Percentiles rank a stretch among this genome's conserved stretches.
Conservation (phyloP, 2,329 filamentous ascomycete genomes). For the Botrytis deweyae region DNA sequence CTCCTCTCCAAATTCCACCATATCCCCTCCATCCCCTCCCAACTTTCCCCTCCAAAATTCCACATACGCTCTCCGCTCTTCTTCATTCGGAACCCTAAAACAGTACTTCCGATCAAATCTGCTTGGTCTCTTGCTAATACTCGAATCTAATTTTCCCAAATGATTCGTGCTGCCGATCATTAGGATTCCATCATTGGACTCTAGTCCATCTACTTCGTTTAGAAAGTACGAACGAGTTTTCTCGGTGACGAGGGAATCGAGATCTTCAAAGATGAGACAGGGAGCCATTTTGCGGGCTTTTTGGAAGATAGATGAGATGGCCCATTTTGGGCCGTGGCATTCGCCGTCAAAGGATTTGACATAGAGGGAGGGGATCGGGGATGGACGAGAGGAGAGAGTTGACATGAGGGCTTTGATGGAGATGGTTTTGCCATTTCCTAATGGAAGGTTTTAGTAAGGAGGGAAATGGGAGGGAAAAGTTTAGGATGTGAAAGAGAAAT, state of each 20-base stretch:
- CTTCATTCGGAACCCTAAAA: constrained; percentile 56
- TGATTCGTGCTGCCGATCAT: constrained; percentile 67
- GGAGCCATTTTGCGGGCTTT: constrained; percentile 63
- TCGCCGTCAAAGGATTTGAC: constrained; percentile 54
- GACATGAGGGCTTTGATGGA: constrained; percentile 71
- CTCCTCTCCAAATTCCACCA: constrained; percentile 58
- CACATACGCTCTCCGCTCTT: constrained; percentile 58
- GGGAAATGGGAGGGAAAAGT: too few relatives aligned
- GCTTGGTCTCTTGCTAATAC: constrained; percentile 63
- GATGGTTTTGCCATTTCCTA: constrained; percentile 69
- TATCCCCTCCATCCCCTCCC: constrained; percentile 52
- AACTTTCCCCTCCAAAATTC: constrained; percentile 62
- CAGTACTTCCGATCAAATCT: constrained; percentile 66
- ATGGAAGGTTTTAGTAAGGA: not conserved
- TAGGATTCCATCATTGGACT: constrained; percentile 68
- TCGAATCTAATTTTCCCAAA: constrained; percentile 64
- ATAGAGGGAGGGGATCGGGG: constrained; percentile 58
- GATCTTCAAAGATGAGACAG: constrained; percentile 71
- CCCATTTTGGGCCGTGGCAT: constrained; percentile 51
- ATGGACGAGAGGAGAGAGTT: constrained; percentile 52
- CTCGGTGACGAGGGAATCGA: constrained; percentile 64
- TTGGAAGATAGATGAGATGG: constrained; percentile 54
- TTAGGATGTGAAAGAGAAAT: not conserved
- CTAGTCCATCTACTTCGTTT: constrained; percentile 70
- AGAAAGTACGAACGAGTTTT: constrained; percentile 65